Base-by-base conservation (phyloP, 2,329 filamentous ascomycete genomes). In the Diaporthe destruens region DNA sequence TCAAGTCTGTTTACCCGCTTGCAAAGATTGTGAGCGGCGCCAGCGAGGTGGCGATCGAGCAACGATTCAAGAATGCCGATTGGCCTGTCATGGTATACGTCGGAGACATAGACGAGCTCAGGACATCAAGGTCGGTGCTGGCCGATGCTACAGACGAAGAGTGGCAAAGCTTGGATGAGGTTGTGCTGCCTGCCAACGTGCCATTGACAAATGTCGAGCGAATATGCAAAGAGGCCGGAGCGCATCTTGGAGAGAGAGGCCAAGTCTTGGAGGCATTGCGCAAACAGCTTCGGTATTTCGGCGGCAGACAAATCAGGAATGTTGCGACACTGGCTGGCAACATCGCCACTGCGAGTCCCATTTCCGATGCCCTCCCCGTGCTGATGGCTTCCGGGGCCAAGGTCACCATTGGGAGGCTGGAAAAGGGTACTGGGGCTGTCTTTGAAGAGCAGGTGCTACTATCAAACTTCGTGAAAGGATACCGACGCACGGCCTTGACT, bases 251-350 rank as follows among this genome's bases (percentile, higher is more conserved):
- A 0, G 81, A 85, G 61, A 88, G 86, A 57, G 90, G 90, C 1
- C 96, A 98, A 78, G 91, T 96, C 0, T 98, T 98, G 80, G 87
- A 88, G 20, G 94, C 94, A 0, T 96, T 98, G 72, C 88, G 95
- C 79, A 98, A 98, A 81, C 96, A 98, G 81, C 90, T 99, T 69
- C 92, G 92, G 76, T 98, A 96, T 80, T 98, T 99, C 82, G 96
- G 96, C 66, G 96, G 96, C 61, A 87, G 96, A 57, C 96, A 98
- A 79, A 98, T 98, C 79, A 89, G 96, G 77, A 98, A 98, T 78
- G 96, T 98, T n/a, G 96, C 95, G 34, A 98, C 96, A 0, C 95
- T 95, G 0, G 96, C 96, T 0, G 96, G 96, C 54, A 98, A 98
- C 78, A 83, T 98, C 39, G 95, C 93, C 1, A 98, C 96, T 0